These are phyloP conservation scores for Calonectria leucothoes DNA, from an alignment of 2,329 filamentous ascomycete genomes.

Conservation along the genomic window DNA sequence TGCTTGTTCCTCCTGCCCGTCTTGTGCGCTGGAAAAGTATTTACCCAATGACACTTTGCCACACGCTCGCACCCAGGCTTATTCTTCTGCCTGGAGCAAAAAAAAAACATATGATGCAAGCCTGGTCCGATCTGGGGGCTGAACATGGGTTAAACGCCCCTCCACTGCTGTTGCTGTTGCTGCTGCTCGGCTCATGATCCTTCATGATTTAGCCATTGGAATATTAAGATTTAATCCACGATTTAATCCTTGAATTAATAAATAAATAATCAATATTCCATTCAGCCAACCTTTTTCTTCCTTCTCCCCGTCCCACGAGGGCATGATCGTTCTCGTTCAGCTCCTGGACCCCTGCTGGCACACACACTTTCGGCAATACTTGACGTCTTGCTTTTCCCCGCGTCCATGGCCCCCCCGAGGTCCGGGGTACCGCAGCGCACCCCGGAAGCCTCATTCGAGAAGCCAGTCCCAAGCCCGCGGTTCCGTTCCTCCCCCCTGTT, in stretches of 20 bases:
- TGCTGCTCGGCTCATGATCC: not conserved
- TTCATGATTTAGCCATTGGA: not conserved
- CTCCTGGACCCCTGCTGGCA: not conserved
- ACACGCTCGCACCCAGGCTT: not conserved
- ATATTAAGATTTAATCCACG: not conserved
- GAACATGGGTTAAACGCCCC: conserved; percentile 10
- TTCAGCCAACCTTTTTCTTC: not conserved
- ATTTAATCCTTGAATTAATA: not conserved
- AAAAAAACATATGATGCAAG: conserved; percentile 1
- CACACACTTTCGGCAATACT: conserved; percentile 12
- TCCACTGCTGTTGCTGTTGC: not conserved
- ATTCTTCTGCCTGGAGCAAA: not conserved
- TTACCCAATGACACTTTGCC: conserved; percentile 11
- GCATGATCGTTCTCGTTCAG: not conserved
- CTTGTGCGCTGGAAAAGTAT: not conserved
- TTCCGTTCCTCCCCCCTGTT: conserved; percentile 11
- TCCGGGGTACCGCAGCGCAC: conserved; percentile 18
- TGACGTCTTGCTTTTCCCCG: conserved; percentile 9
- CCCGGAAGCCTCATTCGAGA: conserved; percentile 19
- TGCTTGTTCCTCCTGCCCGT: not conserved
- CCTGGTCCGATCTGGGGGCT: not conserved
- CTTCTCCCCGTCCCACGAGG: not conserved
- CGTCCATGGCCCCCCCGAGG: conserved; percentile 14
- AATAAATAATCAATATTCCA: not conserved
- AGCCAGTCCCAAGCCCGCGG: conserved; percentile 28